These are phyloP conservation scores for Cadophora luteo-olivacea DNA, from an alignment of 2,329 filamentous ascomycete species.

Conservation along the genomic window DNA sequence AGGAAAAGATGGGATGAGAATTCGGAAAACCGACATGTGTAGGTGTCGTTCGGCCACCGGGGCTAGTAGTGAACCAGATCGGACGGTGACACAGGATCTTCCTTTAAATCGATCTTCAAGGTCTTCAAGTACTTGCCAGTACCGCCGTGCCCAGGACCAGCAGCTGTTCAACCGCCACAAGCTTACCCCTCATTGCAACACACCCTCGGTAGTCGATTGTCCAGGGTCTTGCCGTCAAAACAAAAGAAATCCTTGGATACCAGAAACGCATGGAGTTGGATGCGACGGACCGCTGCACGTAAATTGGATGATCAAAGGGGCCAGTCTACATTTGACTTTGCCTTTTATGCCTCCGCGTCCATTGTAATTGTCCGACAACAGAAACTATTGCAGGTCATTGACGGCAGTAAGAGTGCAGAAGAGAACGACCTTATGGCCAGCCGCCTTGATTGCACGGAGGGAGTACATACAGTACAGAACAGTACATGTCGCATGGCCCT, in stretches of 20 bases:
- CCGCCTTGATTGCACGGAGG: background rate
- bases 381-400: slow-evolving; percentile 2
- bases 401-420: slow-evolving; percentile 5
- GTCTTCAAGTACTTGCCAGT: background rate
- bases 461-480: slow-evolving; percentile 2
- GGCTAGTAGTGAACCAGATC: slow-evolving; percentile 24
- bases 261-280: slow-evolving; percentile 19
- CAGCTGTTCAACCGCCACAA: slow-evolving; percentile 15
- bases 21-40: slow-evolving; percentile 2
- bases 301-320: slow-evolving; percentile 20
- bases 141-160: slow-evolving; percentile 9
- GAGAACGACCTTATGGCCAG: slow-evolving; percentile 1
- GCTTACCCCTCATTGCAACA: slow-evolving; percentile 1
- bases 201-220: slow-evolving; percentile 14
- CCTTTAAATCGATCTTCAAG: slow-evolving; percentile 20
- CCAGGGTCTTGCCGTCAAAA: background rate
- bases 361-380: background rate
- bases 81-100: slow-evolving; percentile 27
- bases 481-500: slow-evolving; percentile 22
- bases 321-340: slow-evolving; percentile 9
- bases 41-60: slow-evolving; percentile 19
- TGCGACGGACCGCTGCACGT: slow-evolving; percentile 26
- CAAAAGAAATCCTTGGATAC: slow-evolving; percentile 22
- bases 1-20: slow-evolving; percentile 11
- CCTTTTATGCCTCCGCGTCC: background rate